Evolutionary conservation across 345 rosid species (phyloP), one percentile per base, ranked within the genome.

Genomic region (Aegle marmelos): DNA sequence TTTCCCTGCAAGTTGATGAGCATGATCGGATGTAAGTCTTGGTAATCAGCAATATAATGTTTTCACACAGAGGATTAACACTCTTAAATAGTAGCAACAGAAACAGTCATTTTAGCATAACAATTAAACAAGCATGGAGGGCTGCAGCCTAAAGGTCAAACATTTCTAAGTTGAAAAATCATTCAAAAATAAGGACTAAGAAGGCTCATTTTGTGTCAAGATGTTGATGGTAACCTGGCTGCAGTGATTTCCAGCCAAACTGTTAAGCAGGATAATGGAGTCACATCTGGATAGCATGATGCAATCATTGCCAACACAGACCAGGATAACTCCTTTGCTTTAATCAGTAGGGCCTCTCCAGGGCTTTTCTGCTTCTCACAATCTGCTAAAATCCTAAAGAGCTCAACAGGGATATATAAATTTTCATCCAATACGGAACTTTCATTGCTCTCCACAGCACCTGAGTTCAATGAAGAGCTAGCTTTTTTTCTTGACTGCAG

Each of bases 241-340:
- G 98, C 99, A 41, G 98, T 94, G 80, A 96, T 96, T 89, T 96
- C 99, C 88, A 96, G 89, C 99, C 99, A 96, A 84, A 89, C 91
- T 50, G 96, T 86, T 66, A 94, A 87, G 88, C 98, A 96, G 71
- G 93, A 87, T 76, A 92, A 81, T 59, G 98, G 93, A 81, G 91
- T 83, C 73, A 89, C 96, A 78, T 96, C 97, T 34, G 94, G 84
- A 83, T 92, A 96, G 89, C 99, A 96, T 65, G 98, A 96, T 30
- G 98, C 99, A 81, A 94, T 85, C 89, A 94, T 90, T 67, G 95
- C 99, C 90, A 96, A 89, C 77, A 92, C 86, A 66, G 98, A 91
- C 99, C 99, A 96, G 2, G 98, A 94, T 82, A 94, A 79, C 78
- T 94, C 98, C 87, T 94, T 96, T 41, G 98, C 97, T 87, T 91